phyloP scores from a whole-genome alignment of 495 filamentous ascomycete genomes.

The Aspergillus indologenus region DNA sequence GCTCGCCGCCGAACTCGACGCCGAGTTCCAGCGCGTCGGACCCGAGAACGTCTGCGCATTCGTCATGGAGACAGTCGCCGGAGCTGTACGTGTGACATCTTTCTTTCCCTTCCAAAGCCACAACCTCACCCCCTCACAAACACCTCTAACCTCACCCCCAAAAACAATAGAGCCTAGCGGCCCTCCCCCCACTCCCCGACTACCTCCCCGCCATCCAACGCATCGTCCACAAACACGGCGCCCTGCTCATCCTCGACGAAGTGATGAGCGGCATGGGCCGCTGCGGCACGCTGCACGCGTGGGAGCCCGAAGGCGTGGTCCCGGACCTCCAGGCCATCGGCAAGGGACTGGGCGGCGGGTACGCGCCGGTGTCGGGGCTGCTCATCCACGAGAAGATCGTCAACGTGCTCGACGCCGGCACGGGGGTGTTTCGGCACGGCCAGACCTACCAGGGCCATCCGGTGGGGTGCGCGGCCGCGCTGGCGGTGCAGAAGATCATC shows the following conservation, averaged over 20 bases:
- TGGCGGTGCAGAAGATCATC: conserved; percentile 54
- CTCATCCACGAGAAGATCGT: conserved; percentile 54
- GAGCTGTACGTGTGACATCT: conserved; percentile 45
- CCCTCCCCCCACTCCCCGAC: conserved; percentile 58
- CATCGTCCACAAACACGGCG: conserved; percentile 63
- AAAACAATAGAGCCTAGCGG: conserved; percentile 48
- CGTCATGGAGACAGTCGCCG: conserved; percentile 68
- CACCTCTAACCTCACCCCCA: not conserved
- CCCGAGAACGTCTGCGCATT: conserved; percentile 73
- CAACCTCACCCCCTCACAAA: not conserved
- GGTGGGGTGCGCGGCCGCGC: conserved; percentile 53
- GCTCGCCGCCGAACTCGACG: conserved; percentile 66
- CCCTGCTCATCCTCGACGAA: conserved; percentile 70
- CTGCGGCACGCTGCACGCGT: conserved; percentile 64
- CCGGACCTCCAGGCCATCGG: conserved; percentile 70
- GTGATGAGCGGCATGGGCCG: conserved; percentile 79
- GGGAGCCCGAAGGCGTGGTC: conserved; percentile 59
- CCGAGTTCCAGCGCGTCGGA: conserved; percentile 68
- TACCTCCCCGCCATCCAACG: conserved; percentile 62
- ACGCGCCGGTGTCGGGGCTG: conserved; percentile 59
- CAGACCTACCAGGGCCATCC: conserved; percentile 62
- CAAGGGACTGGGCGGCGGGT: conserved; percentile 67
- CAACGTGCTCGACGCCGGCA: conserved; percentile 52
- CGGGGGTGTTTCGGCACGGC: conserved; percentile 53
- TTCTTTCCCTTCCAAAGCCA: not conserved